Evolutionary conservation across 2,329 filamentous ascomycete species (phyloP).

Genomic region (Drechmeria coniospora): DNA sequence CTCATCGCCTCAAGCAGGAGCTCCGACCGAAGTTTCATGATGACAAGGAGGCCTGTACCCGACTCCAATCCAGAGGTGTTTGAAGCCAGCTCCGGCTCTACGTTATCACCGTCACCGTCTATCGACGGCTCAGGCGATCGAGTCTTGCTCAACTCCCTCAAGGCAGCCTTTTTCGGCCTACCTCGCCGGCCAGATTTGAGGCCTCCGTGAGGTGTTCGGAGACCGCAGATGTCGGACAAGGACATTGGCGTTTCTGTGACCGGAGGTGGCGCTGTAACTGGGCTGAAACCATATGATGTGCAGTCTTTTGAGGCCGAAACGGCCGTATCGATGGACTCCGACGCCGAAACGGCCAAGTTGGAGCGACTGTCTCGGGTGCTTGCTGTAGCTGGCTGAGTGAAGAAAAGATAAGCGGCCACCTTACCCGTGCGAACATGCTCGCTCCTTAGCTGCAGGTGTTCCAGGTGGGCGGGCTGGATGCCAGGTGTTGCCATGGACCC

Average conservation of each 20-base stretch:
- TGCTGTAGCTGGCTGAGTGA: slow-evolving; percentile 5
- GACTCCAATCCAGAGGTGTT: neutral
- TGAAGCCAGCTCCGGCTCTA: too few species aligned
- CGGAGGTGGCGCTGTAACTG: neutral
- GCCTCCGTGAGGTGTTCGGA: neutral
- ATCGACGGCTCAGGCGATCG: neutral
- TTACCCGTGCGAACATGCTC: slow-evolving; percentile 21
- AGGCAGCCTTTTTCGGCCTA: neutral
- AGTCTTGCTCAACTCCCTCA: neutral
- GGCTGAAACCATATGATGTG: neutral
- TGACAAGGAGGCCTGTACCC: neutral
- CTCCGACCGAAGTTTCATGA: neutral
- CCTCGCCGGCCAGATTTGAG: neutral
- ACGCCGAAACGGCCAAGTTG: too few species aligned
- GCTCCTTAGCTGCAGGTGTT: slow-evolving; percentile 18
- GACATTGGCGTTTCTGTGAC: neutral
- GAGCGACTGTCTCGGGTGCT: neutral
- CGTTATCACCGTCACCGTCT: too few species aligned
- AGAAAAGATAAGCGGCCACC: slow-evolving; percentile 20
- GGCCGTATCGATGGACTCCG: too few species aligned
- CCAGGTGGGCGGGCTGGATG: slow-evolving; percentile 17
- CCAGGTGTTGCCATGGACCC: slow-evolving; percentile 16
- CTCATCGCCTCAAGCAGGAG: neutral
- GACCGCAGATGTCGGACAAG: slow-evolving; percentile 1
- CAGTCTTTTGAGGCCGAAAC: neutral